phyloP scores from a whole-genome alignment of 2,329 filamentous ascomycete genomes.

The Apiospora saccharicola region DNA sequence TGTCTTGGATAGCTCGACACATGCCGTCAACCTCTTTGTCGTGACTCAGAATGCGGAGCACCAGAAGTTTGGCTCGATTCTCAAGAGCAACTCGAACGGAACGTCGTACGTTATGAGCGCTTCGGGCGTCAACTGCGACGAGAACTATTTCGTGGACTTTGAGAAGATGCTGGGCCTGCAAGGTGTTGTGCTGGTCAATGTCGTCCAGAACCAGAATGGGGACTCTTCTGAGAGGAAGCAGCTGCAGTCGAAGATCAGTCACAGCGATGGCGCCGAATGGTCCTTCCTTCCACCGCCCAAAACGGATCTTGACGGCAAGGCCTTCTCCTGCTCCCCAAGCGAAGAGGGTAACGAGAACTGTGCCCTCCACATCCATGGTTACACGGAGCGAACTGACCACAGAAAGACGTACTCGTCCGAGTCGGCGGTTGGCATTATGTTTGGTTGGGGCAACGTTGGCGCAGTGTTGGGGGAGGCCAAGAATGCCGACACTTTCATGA shows the following conservation, averaged over 20 bases:
- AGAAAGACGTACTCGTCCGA: constrained; percentile 87
- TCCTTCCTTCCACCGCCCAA: constrained; percentile 74
- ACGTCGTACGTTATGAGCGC: constrained; percentile 92
- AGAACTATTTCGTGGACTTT: constrained; percentile 84
- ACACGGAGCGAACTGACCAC: constrained; percentile 86
- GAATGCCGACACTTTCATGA: constrained; percentile 89
- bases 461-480: constrained; percentile 68
- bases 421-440: constrained; percentile 88
- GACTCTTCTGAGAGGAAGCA: constrained; percentile 75
- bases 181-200: constrained; percentile 86
- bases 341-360: constrained; percentile 70
- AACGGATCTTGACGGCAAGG: constrained; percentile 74
- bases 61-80: constrained; percentile 80
- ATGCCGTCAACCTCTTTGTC: constrained; percentile 93
- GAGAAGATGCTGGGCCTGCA: constrained; percentile 94
- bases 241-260: constrained; percentile 89
- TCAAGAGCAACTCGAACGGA: constrained; percentile 99
- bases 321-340: constrained; percentile 69
- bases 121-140: constrained; percentile 81
- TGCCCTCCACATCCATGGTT: constrained; percentile 91
- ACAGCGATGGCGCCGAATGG: constrained; percentile 96
- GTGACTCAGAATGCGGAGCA: constrained; percentile 73
- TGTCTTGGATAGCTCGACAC: constrained; percentile 91
- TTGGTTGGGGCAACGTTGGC: constrained; percentile 92
- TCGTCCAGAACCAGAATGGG: constrained; percentile 74